Evolutionary conservation across 1,284 basidiomycete genomes (phyloP), one percentile per base, ranked within the genome.

Genomic region (Malassezia yamatoensis): DNA sequence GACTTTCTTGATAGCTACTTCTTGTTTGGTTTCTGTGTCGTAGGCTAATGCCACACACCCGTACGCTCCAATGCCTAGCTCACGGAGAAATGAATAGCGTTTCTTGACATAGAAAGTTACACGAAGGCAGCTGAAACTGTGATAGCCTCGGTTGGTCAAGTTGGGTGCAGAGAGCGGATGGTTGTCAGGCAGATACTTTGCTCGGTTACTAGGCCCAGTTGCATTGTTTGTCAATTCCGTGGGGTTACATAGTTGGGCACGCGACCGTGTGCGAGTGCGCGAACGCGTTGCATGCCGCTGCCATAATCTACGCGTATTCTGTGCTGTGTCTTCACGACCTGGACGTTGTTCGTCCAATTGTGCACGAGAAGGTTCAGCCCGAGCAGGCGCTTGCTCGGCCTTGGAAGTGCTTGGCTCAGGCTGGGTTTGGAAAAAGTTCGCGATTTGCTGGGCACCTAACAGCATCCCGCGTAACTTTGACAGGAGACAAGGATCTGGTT

Each of bases 1-100:
- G 7, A 74, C 66, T 54, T 72, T 71, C 48, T 74, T 74, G 67
- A 74, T 71, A 47, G 72, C 72, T 11, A 74, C 72, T 18, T 74
- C 68, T 57, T 60, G 65, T 15, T 66, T 64, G 20, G 68, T 56
- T 45, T 66, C 57, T 36, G 59, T 47, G 46, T 74, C 72, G 21
- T 62, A 58, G 9, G 65, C 65, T 7, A 74, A 60, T 5, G 72
- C 72, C 2, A 74, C 72, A 40, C 70, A 74, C 15, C 72, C 72
- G 39, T 74, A 74, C 6, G 72, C 69, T 15, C 72, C 72, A 32
- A 73, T 65, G 49, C 72, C 72, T 38, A 74, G 64, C 51, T 73
- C 70, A 18, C 72, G 67, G 9, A 70, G 46, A 40, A 72, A 70
- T 6, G 63, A 61, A 49, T 74, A 74, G 2, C 69, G 61, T 58